Evolutionary conservation across 257 asterid genomes (phyloP).

Genomic region (Solanum rostratum): DNA sequence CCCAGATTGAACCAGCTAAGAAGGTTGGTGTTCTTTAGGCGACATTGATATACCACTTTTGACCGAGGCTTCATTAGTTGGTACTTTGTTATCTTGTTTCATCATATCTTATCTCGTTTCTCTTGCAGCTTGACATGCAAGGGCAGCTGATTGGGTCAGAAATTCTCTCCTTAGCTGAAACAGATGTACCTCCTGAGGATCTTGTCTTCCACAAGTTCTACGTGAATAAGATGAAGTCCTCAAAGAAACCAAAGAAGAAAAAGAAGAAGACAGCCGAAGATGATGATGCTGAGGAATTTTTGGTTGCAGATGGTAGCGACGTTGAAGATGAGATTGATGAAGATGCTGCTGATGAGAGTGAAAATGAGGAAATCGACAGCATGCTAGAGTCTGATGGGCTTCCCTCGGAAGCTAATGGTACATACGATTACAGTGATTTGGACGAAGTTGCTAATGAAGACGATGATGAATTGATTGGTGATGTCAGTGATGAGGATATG

Average conservation of each 20-base stretch:
- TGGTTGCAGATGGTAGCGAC: conserved; percentile 33
- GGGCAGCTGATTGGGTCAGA: conserved; percentile 74
- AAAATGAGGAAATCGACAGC: conserved; percentile 48
- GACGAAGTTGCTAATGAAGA: conserved; percentile 53
- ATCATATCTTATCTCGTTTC: not conserved
- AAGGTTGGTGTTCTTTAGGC: conserved; percentile 34
- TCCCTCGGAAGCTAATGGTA: conserved; percentile 23
- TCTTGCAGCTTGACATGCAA: conserved; percentile 57
- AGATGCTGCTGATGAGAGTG: conserved; percentile 30
- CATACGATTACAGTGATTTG: conserved; percentile 62
- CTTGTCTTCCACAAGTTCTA: conserved; percentile 87
- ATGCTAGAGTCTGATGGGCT: conserved; percentile 35
- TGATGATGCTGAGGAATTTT: conserved; percentile 62
- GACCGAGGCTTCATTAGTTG: not conserved
- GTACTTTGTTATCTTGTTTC: not conserved
- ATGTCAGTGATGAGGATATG: conserved; percentile 42
- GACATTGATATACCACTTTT: not conserved
- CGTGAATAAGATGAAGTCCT: conserved; percentile 56
- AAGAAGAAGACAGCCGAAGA: conserved; percentile 60
- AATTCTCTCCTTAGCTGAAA: conserved; percentile 62
- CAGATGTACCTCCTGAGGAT: conserved; percentile 78
- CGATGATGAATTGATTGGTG: conserved; percentile 62
- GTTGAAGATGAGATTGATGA: conserved; percentile 58
- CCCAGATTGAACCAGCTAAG: conserved; percentile 85
- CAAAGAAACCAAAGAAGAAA: conserved; percentile 64